A percentile compares a stretch with the other conserved stretches of the same genome.
Conservation (phyloP, 140 eudicot genomes). For the Cichorium intybus region DNA sequence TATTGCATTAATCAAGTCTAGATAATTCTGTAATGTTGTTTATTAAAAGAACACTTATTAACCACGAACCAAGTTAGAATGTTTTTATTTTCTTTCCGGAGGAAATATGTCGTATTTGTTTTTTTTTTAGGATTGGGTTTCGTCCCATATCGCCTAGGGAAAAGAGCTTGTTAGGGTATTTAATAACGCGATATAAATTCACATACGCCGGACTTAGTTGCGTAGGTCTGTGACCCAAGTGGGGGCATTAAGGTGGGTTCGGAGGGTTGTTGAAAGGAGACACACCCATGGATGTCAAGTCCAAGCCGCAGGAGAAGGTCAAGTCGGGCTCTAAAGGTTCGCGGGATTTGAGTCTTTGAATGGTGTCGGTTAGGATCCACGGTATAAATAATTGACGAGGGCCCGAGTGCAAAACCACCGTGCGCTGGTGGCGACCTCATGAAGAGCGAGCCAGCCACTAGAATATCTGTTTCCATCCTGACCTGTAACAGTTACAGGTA, state of each 20-base stretch:
- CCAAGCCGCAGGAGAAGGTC: background rate
- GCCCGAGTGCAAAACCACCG: background rate
- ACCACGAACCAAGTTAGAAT: no score
- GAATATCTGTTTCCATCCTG: conserved; percentile 8
- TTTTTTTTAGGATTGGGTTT: no score
- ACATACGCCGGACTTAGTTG: background rate
- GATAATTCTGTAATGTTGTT: no score
- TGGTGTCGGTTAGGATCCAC: conserved; percentile 8
- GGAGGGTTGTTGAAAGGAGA: background rate
- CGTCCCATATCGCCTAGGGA: conserved; percentile 16
- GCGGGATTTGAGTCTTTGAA: background rate
- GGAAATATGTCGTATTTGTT: no score
- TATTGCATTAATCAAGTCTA: no score
- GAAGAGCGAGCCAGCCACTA: background rate
- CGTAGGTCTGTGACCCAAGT: conserved; percentile 22
- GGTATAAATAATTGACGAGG: background rate
- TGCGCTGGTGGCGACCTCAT: background rate
- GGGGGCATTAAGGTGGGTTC: conserved; percentile 27
- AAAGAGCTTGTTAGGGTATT: background rate
- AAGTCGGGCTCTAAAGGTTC: conserved; percentile 10
- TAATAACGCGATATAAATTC: background rate
- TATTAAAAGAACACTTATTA: no score
- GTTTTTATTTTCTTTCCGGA: no score
- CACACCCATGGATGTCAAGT: background rate
- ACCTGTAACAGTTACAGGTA: background rate